phyloP scores from a whole-genome alignment of 305 asterid species.

The Fraxinus nigra region DNA sequence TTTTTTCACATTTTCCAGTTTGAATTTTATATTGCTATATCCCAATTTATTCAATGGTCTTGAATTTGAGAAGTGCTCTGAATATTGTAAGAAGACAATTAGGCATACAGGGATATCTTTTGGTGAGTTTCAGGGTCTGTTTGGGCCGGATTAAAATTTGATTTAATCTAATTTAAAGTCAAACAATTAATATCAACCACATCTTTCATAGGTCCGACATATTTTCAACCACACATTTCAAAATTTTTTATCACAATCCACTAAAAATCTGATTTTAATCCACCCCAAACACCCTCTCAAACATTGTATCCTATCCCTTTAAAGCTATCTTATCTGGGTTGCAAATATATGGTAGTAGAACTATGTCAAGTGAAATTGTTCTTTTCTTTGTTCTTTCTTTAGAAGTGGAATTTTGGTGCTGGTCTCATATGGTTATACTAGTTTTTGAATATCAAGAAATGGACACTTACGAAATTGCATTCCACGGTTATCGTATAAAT shows the following conservation, averaged over 20 bases:
- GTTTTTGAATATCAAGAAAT: neutral
- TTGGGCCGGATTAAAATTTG: too few species aligned
- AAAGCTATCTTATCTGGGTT: neutral
- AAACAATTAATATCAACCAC: too few species aligned
- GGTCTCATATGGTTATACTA: neutral
- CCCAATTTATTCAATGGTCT: neutral
- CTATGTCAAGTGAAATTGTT: neutral
- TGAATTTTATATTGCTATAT: neutral
- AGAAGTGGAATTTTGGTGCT: neutral
- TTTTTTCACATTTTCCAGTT: neutral
- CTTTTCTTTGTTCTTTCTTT: neutral
- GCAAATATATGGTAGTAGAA: neutral
- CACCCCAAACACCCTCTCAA: neutral
- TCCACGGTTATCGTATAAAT: constrained; percentile 8
- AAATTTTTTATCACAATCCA: too few species aligned
- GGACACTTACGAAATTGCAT: neutral
- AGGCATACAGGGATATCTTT: neutral
- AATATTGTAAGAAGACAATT: neutral
- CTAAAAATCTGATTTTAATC: too few species aligned
- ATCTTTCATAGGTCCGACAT: too few species aligned
- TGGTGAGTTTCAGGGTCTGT: neutral
- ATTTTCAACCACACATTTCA: too few species aligned
- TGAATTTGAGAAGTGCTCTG: neutral
- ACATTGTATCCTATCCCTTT: neutral
- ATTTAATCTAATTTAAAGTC: too few species aligned